Percentiles rank a stretch among this genome's conserved stretches.
Conservation (phyloP, 768 basidiomycete genomes). For the Sarcodon aspratus region DNA sequence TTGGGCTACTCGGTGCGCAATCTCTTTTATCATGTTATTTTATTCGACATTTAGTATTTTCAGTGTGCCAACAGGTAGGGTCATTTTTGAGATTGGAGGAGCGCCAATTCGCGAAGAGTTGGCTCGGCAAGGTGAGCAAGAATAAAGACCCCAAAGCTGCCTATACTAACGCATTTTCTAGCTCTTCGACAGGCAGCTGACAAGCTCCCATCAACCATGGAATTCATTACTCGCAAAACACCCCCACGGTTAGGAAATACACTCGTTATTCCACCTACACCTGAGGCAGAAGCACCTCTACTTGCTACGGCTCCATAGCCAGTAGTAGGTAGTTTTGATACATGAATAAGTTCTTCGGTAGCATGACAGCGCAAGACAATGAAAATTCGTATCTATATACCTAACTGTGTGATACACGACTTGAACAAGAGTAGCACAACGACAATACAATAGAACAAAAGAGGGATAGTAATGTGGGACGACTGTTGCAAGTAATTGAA, state of each 20-base stretch:
- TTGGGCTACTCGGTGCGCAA: conserved; percentile 81
- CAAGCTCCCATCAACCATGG: conserved; percentile 80
- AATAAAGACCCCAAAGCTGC: not conserved
- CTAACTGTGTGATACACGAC: too few relatives aligned
- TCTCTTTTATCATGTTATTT: not conserved
- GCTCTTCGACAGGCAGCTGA: conserved; percentile 81
- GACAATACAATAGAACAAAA: too few relatives aligned
- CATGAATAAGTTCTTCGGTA: too few relatives aligned
- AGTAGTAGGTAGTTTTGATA: too few relatives aligned
- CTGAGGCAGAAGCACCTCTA: not conserved
- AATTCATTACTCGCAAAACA: conserved; percentile 64
- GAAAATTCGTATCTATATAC: too few relatives aligned
- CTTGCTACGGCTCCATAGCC: too few relatives aligned
- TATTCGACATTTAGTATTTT: not conserved
- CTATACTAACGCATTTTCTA: conserved; percentile 16
- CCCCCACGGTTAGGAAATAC: conserved; percentile 69
- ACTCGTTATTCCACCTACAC: conserved; percentile 22
- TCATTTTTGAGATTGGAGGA: conserved; percentile 92
- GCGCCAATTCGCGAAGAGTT: conserved; percentile 83
- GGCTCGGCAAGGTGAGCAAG: conserved; percentile 70
- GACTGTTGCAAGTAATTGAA: too few relatives aligned
- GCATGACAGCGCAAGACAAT: too few relatives aligned
- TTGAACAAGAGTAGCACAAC: too few relatives aligned
- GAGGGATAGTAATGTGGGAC: too few relatives aligned
- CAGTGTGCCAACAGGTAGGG: conserved; percentile 80